Evolutionary conservation across 768 basidiomycete species (phyloP).

Genomic region (Strobilomyces dryophilus): DNA sequence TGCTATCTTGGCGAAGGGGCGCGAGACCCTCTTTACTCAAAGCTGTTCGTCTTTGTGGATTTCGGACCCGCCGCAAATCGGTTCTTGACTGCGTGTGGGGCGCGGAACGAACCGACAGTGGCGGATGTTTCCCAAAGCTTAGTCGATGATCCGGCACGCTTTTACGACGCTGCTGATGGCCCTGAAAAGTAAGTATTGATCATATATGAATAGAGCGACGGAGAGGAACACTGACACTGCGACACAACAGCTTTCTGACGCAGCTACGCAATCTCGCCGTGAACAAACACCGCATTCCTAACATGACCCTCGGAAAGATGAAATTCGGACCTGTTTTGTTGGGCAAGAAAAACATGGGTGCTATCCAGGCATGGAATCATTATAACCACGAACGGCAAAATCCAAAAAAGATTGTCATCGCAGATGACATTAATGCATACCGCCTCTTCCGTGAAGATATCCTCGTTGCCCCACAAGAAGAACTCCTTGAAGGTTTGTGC

Average conservation of each 20-base stretch:
- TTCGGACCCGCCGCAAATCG: not conserved
- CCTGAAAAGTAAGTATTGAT: not conserved
- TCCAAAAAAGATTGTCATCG: not conserved
- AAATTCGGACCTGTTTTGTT: too few species aligned
- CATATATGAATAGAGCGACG: too few species aligned
- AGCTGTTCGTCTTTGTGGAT: slow-evolving; percentile 2
- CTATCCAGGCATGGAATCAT: too few species aligned
- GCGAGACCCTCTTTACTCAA: not conserved
- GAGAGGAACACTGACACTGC: not conserved
- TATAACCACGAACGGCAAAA: too few species aligned
- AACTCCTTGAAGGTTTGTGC: not conserved
- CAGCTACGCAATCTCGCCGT: not conserved
- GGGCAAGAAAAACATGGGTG: too few species aligned
- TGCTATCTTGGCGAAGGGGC: not conserved
- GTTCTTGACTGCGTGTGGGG: not conserved
- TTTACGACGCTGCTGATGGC: not conserved
- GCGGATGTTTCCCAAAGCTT: not conserved
- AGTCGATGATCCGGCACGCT: not conserved
- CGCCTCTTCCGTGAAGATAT: not conserved
- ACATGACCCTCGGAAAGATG: too few species aligned
- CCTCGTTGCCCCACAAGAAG: not conserved
- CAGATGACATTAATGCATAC: not conserved
- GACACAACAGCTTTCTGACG: not conserved
- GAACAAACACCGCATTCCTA: too few species aligned
- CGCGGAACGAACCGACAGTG: not conserved